Base-by-base conservation (phyloP, 495 filamentous ascomycete genomes). In the Neurospora sp. region DNA sequence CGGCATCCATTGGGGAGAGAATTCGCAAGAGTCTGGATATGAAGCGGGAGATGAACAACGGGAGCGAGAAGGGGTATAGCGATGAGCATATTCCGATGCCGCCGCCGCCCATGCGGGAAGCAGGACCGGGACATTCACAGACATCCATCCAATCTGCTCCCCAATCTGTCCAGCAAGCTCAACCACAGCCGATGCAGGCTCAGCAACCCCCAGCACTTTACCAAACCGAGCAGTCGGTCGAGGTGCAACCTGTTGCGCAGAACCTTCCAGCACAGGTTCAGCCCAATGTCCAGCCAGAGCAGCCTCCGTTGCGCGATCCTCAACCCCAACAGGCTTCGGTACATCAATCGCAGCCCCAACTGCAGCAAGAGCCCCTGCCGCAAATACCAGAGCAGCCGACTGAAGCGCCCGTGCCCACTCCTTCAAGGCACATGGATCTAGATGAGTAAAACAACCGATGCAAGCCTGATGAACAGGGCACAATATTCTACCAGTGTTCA, bases 1-100 rank as follows among this genome's bases (percentile, higher is more conserved):
- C 54, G 27, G 54, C 54, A 62, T 62, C 54, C 54, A 62, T 62
- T 7, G 80, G 78, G 23, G 81, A 85, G 11, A 75, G 79, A 20
- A 77, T 66, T 62, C 77, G 82, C 11, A 85, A 81, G 76, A 86
- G 84, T 59, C 62, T 83, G 10, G 85, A 86, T 42, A 76, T 83
- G 14, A 84, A 84, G 31, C 74, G 75, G 14, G 77, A 77, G 12
- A 62, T 35, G 14, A 62, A 35, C 27, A 62, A 62, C 54, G 54
- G 27, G 5, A 62, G 54, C 54, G 54, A 62, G 6, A 62, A 18
- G 27, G 54, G 54, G 12, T 62, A 62, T 18, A 62, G 54, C 14
- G 54, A 62, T 62, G 54, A 62, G 54, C 23, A 62, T 35, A 62
- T 62, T 35, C 54, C 54, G 23, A 62, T 62, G 54, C 54, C 54